Evolutionary conservation across 2,329 filamentous ascomycete genomes (phyloP).

Genomic region (Nothopassalora personata): DNA sequence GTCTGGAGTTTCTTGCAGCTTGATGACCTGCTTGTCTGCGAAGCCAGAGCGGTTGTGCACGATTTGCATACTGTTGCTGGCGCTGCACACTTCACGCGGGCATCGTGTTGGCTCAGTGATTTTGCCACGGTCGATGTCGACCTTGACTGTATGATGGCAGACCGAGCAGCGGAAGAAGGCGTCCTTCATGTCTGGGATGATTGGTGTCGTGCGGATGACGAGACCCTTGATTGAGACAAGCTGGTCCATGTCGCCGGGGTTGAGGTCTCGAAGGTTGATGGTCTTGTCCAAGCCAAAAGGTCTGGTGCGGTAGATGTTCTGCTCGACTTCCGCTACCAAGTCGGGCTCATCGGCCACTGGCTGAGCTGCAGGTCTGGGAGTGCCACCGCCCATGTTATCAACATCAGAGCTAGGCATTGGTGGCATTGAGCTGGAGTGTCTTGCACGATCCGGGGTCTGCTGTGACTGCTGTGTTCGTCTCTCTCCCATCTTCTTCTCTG

Average conservation of each 20-base stretch:
- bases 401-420: slow-evolving; percentile 75
- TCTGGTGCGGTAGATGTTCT: slow-evolving; percentile 75
- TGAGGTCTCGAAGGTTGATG: slow-evolving; percentile 88
- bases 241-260: slow-evolving; percentile 94
- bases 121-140: slow-evolving; percentile 90
- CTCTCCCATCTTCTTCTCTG: slow-evolving; percentile 70
- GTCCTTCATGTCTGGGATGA: slow-evolving; percentile 98
- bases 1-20: slow-evolving; percentile 95
- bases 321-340: slow-evolving; percentile 68
- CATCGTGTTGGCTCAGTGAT: slow-evolving; percentile 92
- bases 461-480: slow-evolving; percentile 41
- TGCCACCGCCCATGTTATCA: slow-evolving; percentile 35
- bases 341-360: slow-evolving; percentile 53
- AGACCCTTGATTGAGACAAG: slow-evolving; percentile 91
- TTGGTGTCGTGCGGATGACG: slow-evolving; percentile 89
- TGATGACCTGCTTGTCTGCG: slow-evolving; percentile 97
- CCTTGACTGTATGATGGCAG: slow-evolving; percentile 84
- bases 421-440: slow-evolving; percentile 63
- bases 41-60: slow-evolving; percentile 94
- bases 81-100: slow-evolving; percentile 72
- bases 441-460: slow-evolving; percentile 29
- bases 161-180: slow-evolving; percentile 95
- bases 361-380: slow-evolving; percentile 34
- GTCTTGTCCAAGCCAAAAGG: slow-evolving; percentile 82
- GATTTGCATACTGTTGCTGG: slow-evolving; percentile 96